Evolutionary conservation across 2,329 filamentous ascomycete species (phyloP).

Genomic region (Nannizziopsis barbatae): DNA sequence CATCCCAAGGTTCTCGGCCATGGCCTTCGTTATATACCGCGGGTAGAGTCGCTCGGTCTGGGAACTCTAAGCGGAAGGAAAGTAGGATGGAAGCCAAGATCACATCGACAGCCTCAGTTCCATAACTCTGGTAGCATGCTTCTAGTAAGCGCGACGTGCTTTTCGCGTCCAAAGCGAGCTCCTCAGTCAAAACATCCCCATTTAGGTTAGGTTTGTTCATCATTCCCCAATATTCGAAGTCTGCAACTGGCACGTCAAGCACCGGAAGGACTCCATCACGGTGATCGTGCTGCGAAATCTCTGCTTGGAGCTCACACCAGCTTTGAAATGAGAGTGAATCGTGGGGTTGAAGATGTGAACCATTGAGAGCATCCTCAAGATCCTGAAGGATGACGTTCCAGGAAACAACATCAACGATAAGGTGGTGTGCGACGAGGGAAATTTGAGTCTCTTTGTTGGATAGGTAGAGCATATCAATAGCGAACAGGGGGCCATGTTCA

Average conservation of each 20-base stretch:
- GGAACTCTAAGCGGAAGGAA: constrained; percentile 37
- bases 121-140: constrained; percentile 24
- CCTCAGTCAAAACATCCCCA: constrained; percentile 26
- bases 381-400: constrained; percentile 20
- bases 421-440: constrained; percentile 18
- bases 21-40: constrained; percentile 42
- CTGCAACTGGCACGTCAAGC: constrained; percentile 21
- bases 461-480: constrained; percentile 11
- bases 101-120: constrained; percentile 30
- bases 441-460: constrained; percentile 10
- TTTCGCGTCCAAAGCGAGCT: constrained; percentile 24
- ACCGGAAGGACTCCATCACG: constrained; percentile 19
- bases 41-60: constrained; percentile 29
- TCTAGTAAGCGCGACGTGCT: constrained; percentile 25
- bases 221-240: constrained; percentile 32
- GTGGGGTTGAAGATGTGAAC: constrained; percentile 20
- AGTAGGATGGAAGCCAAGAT: constrained; percentile 30
- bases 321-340: constrained; percentile 29
- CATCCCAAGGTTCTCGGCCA: constrained; percentile 38
- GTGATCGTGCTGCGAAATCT: constrained; percentile 16
- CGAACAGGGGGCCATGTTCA: constrained; percentile 19
- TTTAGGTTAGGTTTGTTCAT: constrained; percentile 24
- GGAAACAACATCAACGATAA: constrained; percentile 20
- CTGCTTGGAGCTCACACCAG: constrained; percentile 28
- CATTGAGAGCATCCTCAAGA: constrained; percentile 22